These are phyloP conservation scores for Cocos nucifera DNA, from an alignment of 176 grass and related monocot species.

Conservation along the genomic window DNA sequence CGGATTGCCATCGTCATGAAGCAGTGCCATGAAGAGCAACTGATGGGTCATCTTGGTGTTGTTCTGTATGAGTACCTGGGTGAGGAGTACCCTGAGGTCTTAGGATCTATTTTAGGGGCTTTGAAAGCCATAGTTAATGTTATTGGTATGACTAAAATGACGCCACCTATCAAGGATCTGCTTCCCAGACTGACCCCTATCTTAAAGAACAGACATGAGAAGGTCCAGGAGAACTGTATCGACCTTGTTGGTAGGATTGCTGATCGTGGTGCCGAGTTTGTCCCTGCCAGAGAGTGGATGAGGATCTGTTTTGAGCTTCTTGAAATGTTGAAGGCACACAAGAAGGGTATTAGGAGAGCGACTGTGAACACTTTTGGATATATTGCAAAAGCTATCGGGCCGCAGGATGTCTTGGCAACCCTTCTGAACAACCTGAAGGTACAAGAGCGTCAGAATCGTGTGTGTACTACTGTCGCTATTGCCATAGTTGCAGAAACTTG, in stretches of 20 bases:
- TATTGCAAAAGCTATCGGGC: constrained; percentile 94
- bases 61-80: constrained; percentile 94
- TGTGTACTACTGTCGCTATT: constrained; percentile 92
- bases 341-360: constrained; percentile 91
- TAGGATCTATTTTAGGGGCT: constrained; percentile 94
- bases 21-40: constrained; percentile 91
- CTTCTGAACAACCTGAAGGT: constrained; percentile 93
- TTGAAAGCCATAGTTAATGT: constrained; percentile 98
- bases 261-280: constrained; percentile 95
- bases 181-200: constrained; percentile 90
- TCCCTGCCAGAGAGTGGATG: constrained; percentile 98
- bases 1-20: constrained; percentile 97
- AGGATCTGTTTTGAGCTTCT: constrained; percentile 96
- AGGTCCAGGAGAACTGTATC: constrained; percentile 98
- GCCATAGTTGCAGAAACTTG: constrained; percentile 97
- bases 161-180: constrained; percentile 93
- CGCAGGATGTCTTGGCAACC: constrained; percentile 87
- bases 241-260: constrained; percentile 96
- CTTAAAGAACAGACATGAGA: constrained; percentile 96
- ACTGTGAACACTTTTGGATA: constrained; percentile 99
- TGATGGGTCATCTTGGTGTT: constrained; percentile 96
- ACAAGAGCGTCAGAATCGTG: constrained; percentile 92
- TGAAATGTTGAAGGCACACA: constrained; percentile 99
- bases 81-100: constrained; percentile 94
- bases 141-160: constrained; percentile 99